phyloP scores from a whole-genome alignment of 805 yeast genomes.

The Jamesozyma jinghongensis region DNA sequence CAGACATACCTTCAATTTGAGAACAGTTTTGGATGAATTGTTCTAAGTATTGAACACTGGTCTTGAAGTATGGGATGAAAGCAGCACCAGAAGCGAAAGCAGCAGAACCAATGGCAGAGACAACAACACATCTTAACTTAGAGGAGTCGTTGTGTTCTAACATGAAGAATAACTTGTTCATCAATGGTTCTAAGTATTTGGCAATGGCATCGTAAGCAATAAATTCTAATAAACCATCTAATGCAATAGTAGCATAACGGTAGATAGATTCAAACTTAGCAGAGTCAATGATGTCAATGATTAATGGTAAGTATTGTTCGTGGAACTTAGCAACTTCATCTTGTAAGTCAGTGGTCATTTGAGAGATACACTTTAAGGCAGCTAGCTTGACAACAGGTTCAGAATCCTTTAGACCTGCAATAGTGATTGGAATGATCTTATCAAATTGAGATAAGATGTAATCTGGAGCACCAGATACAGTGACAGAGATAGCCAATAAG shows the following conservation, averaged over 20 bases:
- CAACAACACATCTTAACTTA: constrained; percentile 63
- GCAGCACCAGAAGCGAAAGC: constrained; percentile 91
- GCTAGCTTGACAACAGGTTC: constrained; percentile 73
- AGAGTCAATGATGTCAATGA: constrained; percentile 77
- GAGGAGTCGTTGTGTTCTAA: constrained; percentile 69
- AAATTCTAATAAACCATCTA: constrained; percentile 87
- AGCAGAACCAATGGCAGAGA: constrained; percentile 93
- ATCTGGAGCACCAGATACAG: constrained; percentile 93
- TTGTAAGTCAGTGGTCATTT: constrained; percentile 74
- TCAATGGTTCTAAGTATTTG: constrained; percentile 75
- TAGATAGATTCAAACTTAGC: constrained; percentile 77
- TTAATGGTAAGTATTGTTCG: constrained; percentile 71
- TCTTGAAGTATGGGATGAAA: constrained; percentile 76
- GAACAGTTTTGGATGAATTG: constrained; percentile 68
- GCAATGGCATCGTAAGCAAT: constrained; percentile 81
- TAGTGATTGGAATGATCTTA: constrained; percentile 61
- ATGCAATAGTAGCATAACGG: constrained; percentile 82
- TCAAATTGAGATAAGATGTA: constrained; percentile 67
- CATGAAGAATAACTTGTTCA: constrained; percentile 82
- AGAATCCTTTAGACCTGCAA: constrained; percentile 67
- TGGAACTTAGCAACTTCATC: constrained; percentile 79
- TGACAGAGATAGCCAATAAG: constrained; percentile 67
- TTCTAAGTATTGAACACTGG: constrained; percentile 71
- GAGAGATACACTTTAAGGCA: constrained; percentile 72
- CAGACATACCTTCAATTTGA: constrained; percentile 66